Evolutionary conservation across 345 rosid genomes (phyloP), one percentile per base, ranked within the genome.

Genomic region (Salix viminalis): DNA sequence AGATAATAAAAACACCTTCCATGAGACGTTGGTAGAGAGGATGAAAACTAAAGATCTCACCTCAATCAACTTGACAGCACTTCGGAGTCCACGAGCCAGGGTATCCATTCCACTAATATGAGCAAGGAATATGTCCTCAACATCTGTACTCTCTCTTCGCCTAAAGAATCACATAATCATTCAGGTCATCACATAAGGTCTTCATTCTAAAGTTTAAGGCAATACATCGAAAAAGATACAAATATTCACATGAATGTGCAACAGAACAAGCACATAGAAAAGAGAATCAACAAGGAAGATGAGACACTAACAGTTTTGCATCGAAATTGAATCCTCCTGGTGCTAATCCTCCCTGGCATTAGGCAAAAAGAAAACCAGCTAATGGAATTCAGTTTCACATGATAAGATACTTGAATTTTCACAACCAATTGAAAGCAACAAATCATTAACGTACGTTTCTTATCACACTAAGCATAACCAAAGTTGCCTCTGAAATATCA

Each of bases 321-420:
- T 96, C 99, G 41, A 96, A 96, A 86, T 96, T 91, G 90, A 93
- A 92, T 39, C 99, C 99, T 75, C 99, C 99, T 4, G 99, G 98
- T 24, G 96, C 92, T 79, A 96, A 68, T 48, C 99, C 98, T 80
- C 92, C 98, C 99, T 89, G 82, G 82, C 64, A 32, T 74, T 42
- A 73, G 67, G 68, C 39, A 79, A 75, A 77, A 41, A 62, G n/a
- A 4, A 61, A 69, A 71, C 34, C 42, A 74, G 15, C 42, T 16
- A 67, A 34, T 72, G 42, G 28, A 73, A 56, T 26, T 56, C 78
- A 48, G 37, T 11, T 60, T 9, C 26, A 69, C 58, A 72, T 52
- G 6, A 34, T 19, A 39, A 69, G 8, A 12, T 77, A 64, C 13
- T 39, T 13, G 18, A 79, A 21, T 5, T 76, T 36, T 39, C 41